These are phyloP conservation scores for Ceratocystis papillata DNA, from an alignment of 2,329 filamentous ascomycete species.

Conservation along the genomic window DNA sequence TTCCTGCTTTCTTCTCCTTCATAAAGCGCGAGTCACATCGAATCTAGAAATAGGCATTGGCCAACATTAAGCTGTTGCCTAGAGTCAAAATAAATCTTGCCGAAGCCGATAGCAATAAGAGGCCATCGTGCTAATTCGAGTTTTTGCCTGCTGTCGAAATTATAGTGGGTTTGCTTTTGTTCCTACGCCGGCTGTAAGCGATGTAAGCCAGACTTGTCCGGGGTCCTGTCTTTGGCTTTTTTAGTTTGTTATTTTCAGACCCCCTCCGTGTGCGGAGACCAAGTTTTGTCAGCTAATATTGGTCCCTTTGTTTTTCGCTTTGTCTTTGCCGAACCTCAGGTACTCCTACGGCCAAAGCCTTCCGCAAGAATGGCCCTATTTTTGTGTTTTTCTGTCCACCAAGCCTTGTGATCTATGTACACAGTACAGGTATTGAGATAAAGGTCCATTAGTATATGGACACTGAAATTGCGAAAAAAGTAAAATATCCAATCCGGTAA, in stretches of 20 bases:
- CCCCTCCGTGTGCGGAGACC: neutral
- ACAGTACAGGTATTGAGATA: neutral
- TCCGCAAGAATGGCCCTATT: neutral
- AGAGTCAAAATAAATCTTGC: neutral
- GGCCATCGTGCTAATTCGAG: neutral
- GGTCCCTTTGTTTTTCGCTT: neutral
- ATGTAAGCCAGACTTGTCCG: neutral
- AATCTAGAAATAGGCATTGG: neutral
- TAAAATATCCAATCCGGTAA: neutral
- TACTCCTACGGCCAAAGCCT: constrained; percentile 8
- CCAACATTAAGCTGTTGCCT: neutral
- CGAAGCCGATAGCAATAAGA: no score
- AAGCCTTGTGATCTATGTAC: neutral
- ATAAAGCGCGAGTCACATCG: no score
- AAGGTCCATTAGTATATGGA: neutral
- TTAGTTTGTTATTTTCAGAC: no score
- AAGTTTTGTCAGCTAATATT: neutral
- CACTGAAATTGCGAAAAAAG: neutral
- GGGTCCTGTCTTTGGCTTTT: neutral
- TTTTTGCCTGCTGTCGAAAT: neutral
- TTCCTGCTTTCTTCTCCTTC: neutral
- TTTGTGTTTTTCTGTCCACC: neutral
- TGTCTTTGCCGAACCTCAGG: neutral
- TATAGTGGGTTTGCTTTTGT: neutral
- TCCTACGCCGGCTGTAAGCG: neutral